These are phyloP conservation scores for Skeletonema potamos DNA, from an alignment of 108 stramenopile species.

Conservation along the genomic window DNA sequence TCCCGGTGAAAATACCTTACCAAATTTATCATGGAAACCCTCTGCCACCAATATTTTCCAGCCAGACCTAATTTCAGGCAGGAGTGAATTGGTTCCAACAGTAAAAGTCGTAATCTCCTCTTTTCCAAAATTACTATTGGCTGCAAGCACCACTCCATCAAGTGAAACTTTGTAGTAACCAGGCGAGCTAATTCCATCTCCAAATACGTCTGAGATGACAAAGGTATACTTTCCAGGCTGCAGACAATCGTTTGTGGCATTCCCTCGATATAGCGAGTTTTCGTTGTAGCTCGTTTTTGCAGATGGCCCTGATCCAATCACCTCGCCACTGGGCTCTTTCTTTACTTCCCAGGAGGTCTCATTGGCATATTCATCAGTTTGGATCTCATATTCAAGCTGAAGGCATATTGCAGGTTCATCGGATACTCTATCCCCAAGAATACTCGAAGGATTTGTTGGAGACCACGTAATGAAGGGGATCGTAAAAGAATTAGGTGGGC, in stretches of 20 bases:
- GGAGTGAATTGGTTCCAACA: too few relatives aligned
- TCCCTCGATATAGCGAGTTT: conserved; percentile 1
- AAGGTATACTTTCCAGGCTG: conserved; percentile 8
- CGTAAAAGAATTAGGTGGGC: not conserved
- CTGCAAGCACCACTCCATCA: too few relatives aligned
- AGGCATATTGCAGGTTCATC: not conserved
- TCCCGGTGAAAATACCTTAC: conserved; percentile 8
- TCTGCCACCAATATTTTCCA: conserved; percentile 16
- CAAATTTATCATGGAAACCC: conserved; percentile 14
- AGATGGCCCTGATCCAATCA: not conserved
- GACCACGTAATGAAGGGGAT: not conserved
- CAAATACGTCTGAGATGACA: conserved; percentile 12
- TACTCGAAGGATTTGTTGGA: not conserved
- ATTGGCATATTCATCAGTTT: not conserved
- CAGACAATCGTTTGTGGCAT: conserved; percentile 10
- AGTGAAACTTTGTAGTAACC: conserved; percentile 16
- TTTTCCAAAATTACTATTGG: too few relatives aligned
- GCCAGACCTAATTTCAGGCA: not conserved
- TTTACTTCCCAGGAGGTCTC: not conserved
- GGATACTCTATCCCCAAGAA: not conserved
- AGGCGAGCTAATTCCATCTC: conserved; percentile 18
- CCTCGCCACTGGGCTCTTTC: not conserved
- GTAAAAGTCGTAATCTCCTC: too few relatives aligned
- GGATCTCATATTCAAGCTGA: not conserved
- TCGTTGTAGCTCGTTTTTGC: not conserved